A percentile compares a stretch with the other conserved stretches of the same genome.
These are phyloP conservation scores for Calonectria fujianensis DNA, from an alignment of 2,329 filamentous ascomycete species.

Conservation along the genomic window DNA sequence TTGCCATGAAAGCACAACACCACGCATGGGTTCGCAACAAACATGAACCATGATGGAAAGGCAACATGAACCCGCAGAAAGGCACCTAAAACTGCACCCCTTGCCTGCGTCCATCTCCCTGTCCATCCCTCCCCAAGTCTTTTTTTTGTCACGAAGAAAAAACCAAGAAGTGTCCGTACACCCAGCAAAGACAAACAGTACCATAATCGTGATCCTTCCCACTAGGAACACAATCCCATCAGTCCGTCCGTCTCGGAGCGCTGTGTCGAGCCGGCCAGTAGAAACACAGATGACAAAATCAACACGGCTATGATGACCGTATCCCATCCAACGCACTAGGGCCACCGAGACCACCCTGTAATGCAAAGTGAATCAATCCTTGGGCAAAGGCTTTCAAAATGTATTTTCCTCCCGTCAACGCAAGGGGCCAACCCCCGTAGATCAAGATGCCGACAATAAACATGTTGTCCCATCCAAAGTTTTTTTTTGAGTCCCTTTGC, in stretches of 20 bases:
- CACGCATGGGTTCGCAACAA: conserved; percentile 46
- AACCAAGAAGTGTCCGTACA: conserved; percentile 42
- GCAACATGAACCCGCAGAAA: conserved; percentile 52
- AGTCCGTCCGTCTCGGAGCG: conserved; percentile 48
- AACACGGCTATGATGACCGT: conserved; percentile 26
- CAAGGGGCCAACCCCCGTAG: conserved; percentile 27
- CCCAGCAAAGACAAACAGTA: conserved; percentile 46
- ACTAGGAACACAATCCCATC: conserved; percentile 44
- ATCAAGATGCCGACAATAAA: conserved; percentile 30
- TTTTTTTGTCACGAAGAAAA: conserved; percentile 41
- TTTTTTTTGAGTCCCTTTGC: conserved; percentile 36
- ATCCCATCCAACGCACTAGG: conserved; percentile 33
- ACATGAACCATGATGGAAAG: conserved; percentile 46
- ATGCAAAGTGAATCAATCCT: conserved; percentile 28
- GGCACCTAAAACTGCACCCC: conserved; percentile 45
- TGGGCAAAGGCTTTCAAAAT: conserved; percentile 13
- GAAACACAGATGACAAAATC: conserved; percentile 45
- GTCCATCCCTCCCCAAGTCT: conserved; percentile 37
- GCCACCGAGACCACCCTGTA: conserved; percentile 28
- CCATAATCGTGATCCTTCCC: conserved; percentile 47
- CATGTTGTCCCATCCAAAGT: conserved; percentile 20
- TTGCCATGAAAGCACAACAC: conserved; percentile 59
- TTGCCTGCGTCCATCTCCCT: conserved; percentile 42
- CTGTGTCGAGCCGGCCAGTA: conserved; percentile 42
- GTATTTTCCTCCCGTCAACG: conserved; percentile 26